Evolutionary conservation across 495 filamentous ascomycete species (phyloP), one percentile per base, ranked within the genome.

Genomic region (Penicillium atrosanguineum): DNA sequence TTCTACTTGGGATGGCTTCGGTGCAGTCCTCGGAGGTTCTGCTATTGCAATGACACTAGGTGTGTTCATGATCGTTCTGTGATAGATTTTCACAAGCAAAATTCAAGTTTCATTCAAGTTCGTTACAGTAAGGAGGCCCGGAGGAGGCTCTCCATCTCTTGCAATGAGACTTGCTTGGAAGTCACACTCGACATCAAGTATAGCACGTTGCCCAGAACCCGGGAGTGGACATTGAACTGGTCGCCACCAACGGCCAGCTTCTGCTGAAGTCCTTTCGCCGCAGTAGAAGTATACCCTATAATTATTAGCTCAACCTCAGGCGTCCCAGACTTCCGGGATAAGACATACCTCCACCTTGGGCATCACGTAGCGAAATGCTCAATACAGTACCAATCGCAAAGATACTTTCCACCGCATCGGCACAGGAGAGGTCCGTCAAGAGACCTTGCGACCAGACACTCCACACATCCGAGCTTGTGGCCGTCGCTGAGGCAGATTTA

Each of bases 111-210:
- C 38, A 19, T 20, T 20, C 2, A 40, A 9, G 16, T 38, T 43
- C 37, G 9, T 34, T 57, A 65, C 7, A 69, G 39, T 28, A 72
- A 48, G 7, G 65, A 60, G n/a, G 60, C 56, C 11, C 69, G 69
- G 16, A 77, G 56, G 4, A 77, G 25, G 0, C 23, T 62, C 58
- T 85, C 78, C 43, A 87, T 70, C 46, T 62, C 67, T n/a, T 50
- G 56, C 14, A 87, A 44, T 4, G 77, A 76, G 46, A 79, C 73
- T 23, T 69, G 59, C 19, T 65, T 77, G 1, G 81, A 81, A 1
- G 76, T 87, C 61, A 86, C 77, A 57, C 84, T 83, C 6, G 86
- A 80, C 87, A 92, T 91, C 25, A 91, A 56, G 68, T 92, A 92
- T 4, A 90, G 67, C 16, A 90, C 84, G 69, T 90, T 89, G 0